phyloP scores from a whole-genome alignment of 768 basidiomycete genomes.

The Amanita phalloides region DNA sequence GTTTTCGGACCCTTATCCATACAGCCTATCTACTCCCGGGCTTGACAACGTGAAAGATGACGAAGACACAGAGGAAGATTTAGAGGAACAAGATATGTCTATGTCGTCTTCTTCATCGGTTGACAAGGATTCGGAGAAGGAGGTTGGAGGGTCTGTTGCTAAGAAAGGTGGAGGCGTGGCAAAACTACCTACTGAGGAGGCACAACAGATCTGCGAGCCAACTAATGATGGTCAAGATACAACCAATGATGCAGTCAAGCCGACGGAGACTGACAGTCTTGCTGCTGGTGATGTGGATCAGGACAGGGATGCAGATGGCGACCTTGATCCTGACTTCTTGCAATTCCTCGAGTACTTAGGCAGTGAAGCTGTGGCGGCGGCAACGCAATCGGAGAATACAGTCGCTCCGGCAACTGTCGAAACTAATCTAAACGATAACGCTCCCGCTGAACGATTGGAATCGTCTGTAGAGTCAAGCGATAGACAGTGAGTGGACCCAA shows the following conservation, averaged over 20 bases:
- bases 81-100: slow-evolving; percentile 18
- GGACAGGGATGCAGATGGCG: slow-evolving; percentile 26
- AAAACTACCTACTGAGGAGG: not conserved
- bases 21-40: slow-evolving; percentile 34
- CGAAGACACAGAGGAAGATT: slow-evolving; percentile 14
- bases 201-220: not conserved
- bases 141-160: not conserved
- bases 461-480: not conserved
- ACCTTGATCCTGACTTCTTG: slow-evolving; percentile 23
- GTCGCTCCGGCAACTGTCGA: not conserved
- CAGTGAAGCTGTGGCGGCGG: too few relatives aligned
- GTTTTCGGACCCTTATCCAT: slow-evolving; percentile 33
- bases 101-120: slow-evolving; percentile 16
- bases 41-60: slow-evolving; percentile 7
- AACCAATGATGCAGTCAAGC: not conserved
- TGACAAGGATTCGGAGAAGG: slow-evolving; percentile 7
- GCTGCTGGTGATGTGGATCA: slow-evolving; percentile 5
- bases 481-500: not conserved
- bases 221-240: not conserved
- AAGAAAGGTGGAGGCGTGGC: not conserved
- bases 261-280: not conserved
- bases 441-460: not conserved
- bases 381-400: not conserved
- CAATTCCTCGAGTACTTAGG: slow-evolving; percentile 4
- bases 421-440: not conserved